Evolutionary conservation across 352 stramenopile genomes (phyloP).

Genomic region (Pythium apleroticum): DNA sequence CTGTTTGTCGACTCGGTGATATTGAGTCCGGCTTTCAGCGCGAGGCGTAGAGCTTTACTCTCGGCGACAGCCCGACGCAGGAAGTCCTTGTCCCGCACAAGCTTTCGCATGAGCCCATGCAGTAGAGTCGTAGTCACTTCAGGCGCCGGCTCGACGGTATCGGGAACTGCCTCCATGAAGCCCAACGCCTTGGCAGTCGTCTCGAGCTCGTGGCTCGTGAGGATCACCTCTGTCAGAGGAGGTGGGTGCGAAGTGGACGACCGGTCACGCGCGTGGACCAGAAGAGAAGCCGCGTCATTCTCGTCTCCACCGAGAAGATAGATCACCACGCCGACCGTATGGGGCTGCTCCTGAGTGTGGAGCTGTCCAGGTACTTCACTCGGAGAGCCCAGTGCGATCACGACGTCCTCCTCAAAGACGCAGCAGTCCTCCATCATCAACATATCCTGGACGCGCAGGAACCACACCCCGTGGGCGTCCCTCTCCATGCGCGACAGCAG

Average conservation of each 20-base stretch:
- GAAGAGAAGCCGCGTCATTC: conserved; percentile 6
- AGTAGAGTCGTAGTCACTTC: background rate
- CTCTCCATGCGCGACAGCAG: conserved; percentile 22
- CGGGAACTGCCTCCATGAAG: background rate
- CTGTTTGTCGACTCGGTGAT: conserved; percentile 10
- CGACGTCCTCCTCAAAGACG: conserved; percentile 21
- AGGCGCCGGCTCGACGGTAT: background rate
- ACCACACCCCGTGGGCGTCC: conserved; percentile 24
- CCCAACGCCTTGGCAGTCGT: conserved; percentile 1
- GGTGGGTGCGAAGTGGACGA: background rate
- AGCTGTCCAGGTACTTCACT: conserved; percentile 1
- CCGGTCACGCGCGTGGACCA: conserved; percentile 22
- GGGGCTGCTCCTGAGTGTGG: background rate
- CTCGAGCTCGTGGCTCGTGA: conserved; percentile 14
- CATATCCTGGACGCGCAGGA: conserved; percentile 25
- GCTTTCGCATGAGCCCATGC: conserved; percentile 12
- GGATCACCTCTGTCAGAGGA: conserved; percentile 12
- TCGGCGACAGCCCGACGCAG: conserved; percentile 31
- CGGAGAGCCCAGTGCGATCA: background rate
- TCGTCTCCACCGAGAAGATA: conserved; percentile 20
- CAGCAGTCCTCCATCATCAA: conserved; percentile 15
- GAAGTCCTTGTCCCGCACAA: conserved; percentile 41
- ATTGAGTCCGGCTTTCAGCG: conserved; percentile 26
- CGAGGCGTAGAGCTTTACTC: conserved; percentile 37
- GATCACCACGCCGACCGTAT: conserved; percentile 18